Percentiles rank a stretch among this genome's conserved stretches.
These are phyloP conservation scores for Niebla homalea DNA, from an alignment of 495 filamentous ascomycete genomes.

Conservation along the genomic window DNA sequence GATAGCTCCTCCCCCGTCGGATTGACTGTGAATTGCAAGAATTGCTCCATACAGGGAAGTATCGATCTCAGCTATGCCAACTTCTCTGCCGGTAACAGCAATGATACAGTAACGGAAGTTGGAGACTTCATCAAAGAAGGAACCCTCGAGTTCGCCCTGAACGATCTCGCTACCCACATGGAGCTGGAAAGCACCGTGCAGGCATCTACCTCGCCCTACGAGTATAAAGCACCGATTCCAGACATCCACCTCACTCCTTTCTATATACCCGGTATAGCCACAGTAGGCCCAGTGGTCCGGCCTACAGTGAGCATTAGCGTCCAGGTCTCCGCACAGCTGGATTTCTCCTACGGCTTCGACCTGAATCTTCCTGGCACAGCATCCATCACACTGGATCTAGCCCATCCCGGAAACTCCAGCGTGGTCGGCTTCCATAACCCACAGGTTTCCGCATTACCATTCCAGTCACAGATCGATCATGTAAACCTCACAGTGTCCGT, in stretches of 20 bases:
- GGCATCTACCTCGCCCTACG: constrained; percentile 4
- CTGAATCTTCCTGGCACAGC: constrained; percentile 19
- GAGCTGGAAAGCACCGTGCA: constrained; percentile 18
- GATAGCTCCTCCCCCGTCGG: not conserved
- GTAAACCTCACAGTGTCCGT: constrained; percentile 13
- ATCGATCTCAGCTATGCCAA: constrained; percentile 19
- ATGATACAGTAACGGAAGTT: not conserved
- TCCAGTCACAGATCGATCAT: constrained; percentile 12
- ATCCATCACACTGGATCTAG: constrained; percentile 16
- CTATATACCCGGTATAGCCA: constrained; percentile 20
- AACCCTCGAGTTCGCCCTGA: constrained; percentile 15
- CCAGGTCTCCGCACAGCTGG: constrained; percentile 9
- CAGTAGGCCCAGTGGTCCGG: constrained; percentile 18
- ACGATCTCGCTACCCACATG: constrained; percentile 19
- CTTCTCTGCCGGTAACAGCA: constrained; percentile 6
- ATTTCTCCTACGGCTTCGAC: constrained; percentile 24
- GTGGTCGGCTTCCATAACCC: constrained; percentile 20
- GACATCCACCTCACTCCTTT: constrained; percentile 19
- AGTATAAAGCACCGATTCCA: constrained; percentile 14
- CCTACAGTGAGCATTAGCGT: constrained; percentile 13
- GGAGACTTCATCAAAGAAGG: constrained; percentile 14
- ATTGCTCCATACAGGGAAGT: constrained; percentile 18
- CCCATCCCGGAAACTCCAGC: constrained; percentile 11
- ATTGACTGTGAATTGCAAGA: constrained; percentile 20
- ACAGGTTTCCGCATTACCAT: constrained; percentile 16